Base-by-base conservation (phyloP, 1,284 basidiomycete species). In the Pseudozyma sp. region DNA sequence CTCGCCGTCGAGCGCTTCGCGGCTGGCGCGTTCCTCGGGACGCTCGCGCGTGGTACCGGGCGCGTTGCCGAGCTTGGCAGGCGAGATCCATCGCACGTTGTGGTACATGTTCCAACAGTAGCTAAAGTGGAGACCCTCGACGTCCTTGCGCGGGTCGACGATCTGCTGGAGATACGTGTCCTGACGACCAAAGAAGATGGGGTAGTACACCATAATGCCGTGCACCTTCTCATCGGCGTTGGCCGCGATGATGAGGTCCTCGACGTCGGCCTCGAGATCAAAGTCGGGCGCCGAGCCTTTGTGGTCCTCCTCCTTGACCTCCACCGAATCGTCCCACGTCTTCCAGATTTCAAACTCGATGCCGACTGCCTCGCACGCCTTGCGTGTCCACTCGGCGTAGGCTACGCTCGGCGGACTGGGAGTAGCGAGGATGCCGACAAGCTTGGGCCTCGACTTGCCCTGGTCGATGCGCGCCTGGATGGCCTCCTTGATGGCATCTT, bases 121-220 rank as follows among this genome's bases (percentile, higher is more conserved):
- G 67, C 72, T 78, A 87, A 94, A 94, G 86, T 98, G 90, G 52
- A 98, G 88, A 4, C 96, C 96, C 86, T 99, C 96, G 55, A 99
- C 96, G 77, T 99, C 96, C 86, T 99, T 99, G 75, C 92, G 89
- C 1, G 96, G 94, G 1, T 94, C 94, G 13, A 99, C 93, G 58
- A 96, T 89, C 90, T 95, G 85, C 81, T 99, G 96, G 54, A 99
- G 87, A 85, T 99, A 99, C 81, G 96, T 94, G 84, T 99, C 96
- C 90, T 97, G 83, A 40, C 84, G 78, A 9, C 83, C 84, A 19
- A 83, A 84, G 52, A 86, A 85, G 78, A 85, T 85, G 46, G 85
- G 84, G 65, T 85, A 86, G 77, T 84, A 84, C 8, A 93, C 94
- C 94, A 98, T 96, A 82, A 97, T 94, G n/a, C 95, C 95, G 86